Percentiles rank a stretch among this genome's conserved stretches.
These are phyloP conservation scores for Saturnispora sanitii DNA, from an alignment of 805 yeast genomes.

Conservation along the genomic window DNA sequence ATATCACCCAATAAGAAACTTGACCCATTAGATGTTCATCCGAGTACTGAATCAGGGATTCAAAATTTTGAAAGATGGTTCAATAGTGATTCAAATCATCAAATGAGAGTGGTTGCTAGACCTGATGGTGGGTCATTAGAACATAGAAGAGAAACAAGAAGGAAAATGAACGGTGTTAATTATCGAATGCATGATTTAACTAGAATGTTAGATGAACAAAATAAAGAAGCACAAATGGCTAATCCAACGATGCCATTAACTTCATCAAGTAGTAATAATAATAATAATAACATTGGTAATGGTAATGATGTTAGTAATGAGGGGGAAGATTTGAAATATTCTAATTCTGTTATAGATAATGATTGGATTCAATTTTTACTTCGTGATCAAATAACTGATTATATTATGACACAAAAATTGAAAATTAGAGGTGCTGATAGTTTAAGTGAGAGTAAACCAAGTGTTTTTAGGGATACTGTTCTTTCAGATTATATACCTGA, in stretches of 20 bases:
- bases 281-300: not conserved
- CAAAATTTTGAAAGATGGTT: slow-evolving; percentile 49
- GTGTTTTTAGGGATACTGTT: slow-evolving; percentile 20
- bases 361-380: slow-evolving; percentile 27
- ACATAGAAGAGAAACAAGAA: slow-evolving; percentile 16
- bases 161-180: slow-evolving; percentile 18
- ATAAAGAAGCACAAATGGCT: slow-evolving; percentile 19
- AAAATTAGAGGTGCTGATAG: slow-evolving; percentile 2
- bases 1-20: slow-evolving; percentile 47
- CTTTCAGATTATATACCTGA: slow-evolving; percentile 20
- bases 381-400: slow-evolving; percentile 18
- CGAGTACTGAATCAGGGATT: slow-evolving; percentile 37
- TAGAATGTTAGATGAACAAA: slow-evolving; percentile 24
- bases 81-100: slow-evolving; percentile 34
- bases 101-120: slow-evolving; percentile 31
- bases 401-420: slow-evolving; percentile 7
- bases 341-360: slow-evolving; percentile 18
- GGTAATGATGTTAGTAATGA: not conserved
- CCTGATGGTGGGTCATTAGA: slow-evolving; percentile 23
- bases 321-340: slow-evolving; percentile 7
- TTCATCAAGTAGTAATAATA: not conserved
- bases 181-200: slow-evolving; percentile 26
- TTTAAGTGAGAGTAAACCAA: slow-evolving; percentile 14
- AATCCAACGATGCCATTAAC: slow-evolving; percentile 16
- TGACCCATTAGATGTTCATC: slow-evolving; percentile 44